Base-by-base conservation (phyloP, 2,329 filamentous ascomycete species). In the Nemania serpens region DNA sequence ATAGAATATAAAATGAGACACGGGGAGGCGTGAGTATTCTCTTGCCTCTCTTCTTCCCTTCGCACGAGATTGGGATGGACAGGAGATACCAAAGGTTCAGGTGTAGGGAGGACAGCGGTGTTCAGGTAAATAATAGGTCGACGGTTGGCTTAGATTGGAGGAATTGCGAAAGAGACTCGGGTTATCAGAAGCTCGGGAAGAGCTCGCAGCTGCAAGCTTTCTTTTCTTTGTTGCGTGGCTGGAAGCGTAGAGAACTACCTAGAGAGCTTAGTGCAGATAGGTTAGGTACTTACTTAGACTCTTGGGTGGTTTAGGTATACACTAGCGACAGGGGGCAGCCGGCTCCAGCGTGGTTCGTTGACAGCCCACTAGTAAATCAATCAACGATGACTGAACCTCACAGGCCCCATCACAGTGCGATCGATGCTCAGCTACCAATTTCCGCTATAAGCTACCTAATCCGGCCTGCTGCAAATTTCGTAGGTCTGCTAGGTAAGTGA, bases 191-290 rank as follows among this genome's bases (percentile, higher is more conserved):
- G 36, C 36, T 39, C 36, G 22, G 48, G 39, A 25, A 61, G 58
- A 61, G 55, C 47, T 56, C 33, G 47, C 49, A 53, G 29, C 36
- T 36, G 34, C 51, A 53, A 42, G 46, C 13, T 37, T 33, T 45
- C 46, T 56, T 55, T 55, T 43, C 22, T 45, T 49, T 56, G 51
- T 55, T 64, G 56, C 34, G 42, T 59, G 51, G 60, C 56, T 58
- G 50, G 61, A 61, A 64, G 45, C 43, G 50, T 55, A 46, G 54
- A 64, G 58, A 64, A 61, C 49, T 29, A 29, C 25, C 25, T 47
- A 29, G 52, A 41, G 47, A 61, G 54, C 53, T 48, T n/a, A 20
- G 36, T 39, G 36, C 36, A 39, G 36, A 3, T 29, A 29, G 25
- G 25, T 29, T 29, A 3, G 25, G 3, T 7, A 29, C 25, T 7